A percentile compares a stretch with the other conserved stretches of the same genome.
phyloP scores from a whole-genome alignment of 1,284 basidiomycete species.

The Boletus subluridellus region DNA sequence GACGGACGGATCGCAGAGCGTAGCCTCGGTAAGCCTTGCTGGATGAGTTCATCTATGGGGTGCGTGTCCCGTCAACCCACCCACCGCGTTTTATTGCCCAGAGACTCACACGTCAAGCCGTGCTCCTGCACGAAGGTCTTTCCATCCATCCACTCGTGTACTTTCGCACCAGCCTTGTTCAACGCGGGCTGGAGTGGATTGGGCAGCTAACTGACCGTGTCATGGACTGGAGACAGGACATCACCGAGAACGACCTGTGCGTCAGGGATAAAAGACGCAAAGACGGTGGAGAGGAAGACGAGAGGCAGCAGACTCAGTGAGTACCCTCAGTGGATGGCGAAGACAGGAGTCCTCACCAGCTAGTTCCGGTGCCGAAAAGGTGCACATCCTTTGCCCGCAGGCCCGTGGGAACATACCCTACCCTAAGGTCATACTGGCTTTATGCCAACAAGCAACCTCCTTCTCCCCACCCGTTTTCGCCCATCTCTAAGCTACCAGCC shows the following conservation, averaged over 20 bases:
- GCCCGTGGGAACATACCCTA: no score
- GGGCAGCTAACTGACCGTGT: slow-evolving; percentile 15
- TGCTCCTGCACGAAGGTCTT: slow-evolving; percentile 66
- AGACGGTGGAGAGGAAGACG: slow-evolving; percentile 23
- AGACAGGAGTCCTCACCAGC: no score
- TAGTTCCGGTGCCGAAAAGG: no score
- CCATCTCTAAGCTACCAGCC: no score
- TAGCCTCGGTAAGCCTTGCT: slow-evolving; percentile 67
- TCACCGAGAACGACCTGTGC: slow-evolving; percentile 36
- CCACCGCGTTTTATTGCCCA: not conserved
- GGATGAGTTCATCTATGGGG: slow-evolving; percentile 65
- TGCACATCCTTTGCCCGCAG: no score
- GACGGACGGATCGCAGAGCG: slow-evolving; percentile 78
- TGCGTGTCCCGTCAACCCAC: slow-evolving; percentile 8
- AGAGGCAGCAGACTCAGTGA: slow-evolving; percentile 26
- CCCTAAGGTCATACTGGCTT: no score
- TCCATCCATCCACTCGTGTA: slow-evolving; percentile 51
- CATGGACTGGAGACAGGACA: slow-evolving; percentile 31
- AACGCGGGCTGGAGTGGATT: slow-evolving; percentile 44
- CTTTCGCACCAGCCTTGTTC: slow-evolving; percentile 44
- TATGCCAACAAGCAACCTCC: no score
- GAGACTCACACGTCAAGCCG: slow-evolving; percentile 55
- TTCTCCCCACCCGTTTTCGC: no score
- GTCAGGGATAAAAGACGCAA: slow-evolving; percentile 31
- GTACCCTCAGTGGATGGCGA: slow-evolving; percentile 19